Conservation (phyloP, 2,329 filamentous ascomycete genomes). For the Claviceps humidiphila region DNA sequence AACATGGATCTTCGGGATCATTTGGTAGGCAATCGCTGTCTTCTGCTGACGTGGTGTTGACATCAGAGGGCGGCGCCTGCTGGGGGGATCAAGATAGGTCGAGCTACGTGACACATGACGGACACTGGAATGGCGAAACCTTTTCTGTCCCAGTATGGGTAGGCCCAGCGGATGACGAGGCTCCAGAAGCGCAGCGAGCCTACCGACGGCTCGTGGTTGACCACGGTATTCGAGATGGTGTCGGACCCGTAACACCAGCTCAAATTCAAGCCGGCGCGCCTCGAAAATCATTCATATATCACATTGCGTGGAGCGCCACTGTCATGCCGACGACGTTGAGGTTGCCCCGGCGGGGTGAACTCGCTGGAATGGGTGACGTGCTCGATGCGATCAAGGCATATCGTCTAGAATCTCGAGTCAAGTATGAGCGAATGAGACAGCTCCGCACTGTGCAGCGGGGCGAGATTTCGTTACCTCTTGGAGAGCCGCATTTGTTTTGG, state of each 20-base stretch:
- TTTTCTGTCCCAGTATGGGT: slow-evolving; percentile 30
- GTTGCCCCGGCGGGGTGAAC: slow-evolving; percentile 16
- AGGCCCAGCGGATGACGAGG: slow-evolving; percentile 22
- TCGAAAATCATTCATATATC: slow-evolving; percentile 29
- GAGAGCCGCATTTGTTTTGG: slow-evolving; percentile 25
- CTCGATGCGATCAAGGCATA: slow-evolving; percentile 27
- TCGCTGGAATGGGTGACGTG: slow-evolving; percentile 30
- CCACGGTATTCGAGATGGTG: slow-evolving; percentile 18
- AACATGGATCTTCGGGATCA: neutral
- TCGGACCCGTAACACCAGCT: slow-evolving; percentile 33
- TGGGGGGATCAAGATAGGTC: slow-evolving; percentile 8
- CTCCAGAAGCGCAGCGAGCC: slow-evolving; percentile 27
- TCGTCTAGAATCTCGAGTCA: slow-evolving; percentile 20
- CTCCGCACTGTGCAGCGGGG: slow-evolving; percentile 5
- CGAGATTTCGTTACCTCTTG: neutral
- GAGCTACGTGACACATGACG: slow-evolving; percentile 13
- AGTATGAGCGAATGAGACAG: slow-evolving; percentile 11
- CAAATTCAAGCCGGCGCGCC: slow-evolving; percentile 40
- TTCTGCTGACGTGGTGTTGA: neutral
- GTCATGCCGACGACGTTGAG: slow-evolving; percentile 22
- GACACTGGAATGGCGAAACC: slow-evolving; percentile 14
- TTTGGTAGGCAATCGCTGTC: slow-evolving; percentile 5
- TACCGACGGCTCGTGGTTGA: slow-evolving; percentile 34
- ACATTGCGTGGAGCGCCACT: slow-evolving; percentile 39
- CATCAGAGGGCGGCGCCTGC: slow-evolving; percentile 4